Base-by-base conservation (phyloP, 1,139 yeast genomes). In the Hansenula lynferdii region DNA sequence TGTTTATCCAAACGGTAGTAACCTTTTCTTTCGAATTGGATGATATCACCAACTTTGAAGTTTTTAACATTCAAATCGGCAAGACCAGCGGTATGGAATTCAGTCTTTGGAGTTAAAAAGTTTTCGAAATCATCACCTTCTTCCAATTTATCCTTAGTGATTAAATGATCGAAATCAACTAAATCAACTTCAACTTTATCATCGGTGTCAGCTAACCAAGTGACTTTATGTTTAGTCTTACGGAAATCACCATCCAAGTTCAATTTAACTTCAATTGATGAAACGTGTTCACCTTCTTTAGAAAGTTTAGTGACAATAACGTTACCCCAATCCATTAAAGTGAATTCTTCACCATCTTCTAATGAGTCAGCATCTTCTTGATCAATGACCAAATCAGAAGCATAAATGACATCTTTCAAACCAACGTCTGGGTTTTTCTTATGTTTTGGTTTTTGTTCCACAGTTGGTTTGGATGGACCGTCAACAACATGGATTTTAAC, bases 301-400 rank as follows among this genome's bases (percentile, higher is more conserved):
- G 67, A 65, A 56, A 90, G 76, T 64, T 80, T 79, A 53, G 85
- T 75, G 50, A 90, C 69, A 50, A 92, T 84, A 40, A 83, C 87
- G 59, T 92, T 92, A 75, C 97, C 97, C 98, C 98, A 92, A 68
- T 92, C 97, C 98, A 92, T 92, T 58, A 92, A 77, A 30, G 97
- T 92, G 45, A 90, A 74, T 69, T 92, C 97, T 67, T 92, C 97
- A 41, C 77, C 82, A 36, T 69, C 79, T 41, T 73, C 77, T 45
- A 85, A 69, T 23, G 80, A 69, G 44, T 70, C 74, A 40, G 97
- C 97, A 66, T 92, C 98, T 25, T 73, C 94, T 67, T 86, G 96
- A 60, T 90, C 97, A 56, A 92, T 74, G 56, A 87, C 67, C 36
- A 85, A 72, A 42, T 77, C 67, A 46, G 79, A 70, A 51, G 78